Conservation (phyloP, 768 basidiomycete species). For the Pleurotus salmoneostramineus region DNA sequence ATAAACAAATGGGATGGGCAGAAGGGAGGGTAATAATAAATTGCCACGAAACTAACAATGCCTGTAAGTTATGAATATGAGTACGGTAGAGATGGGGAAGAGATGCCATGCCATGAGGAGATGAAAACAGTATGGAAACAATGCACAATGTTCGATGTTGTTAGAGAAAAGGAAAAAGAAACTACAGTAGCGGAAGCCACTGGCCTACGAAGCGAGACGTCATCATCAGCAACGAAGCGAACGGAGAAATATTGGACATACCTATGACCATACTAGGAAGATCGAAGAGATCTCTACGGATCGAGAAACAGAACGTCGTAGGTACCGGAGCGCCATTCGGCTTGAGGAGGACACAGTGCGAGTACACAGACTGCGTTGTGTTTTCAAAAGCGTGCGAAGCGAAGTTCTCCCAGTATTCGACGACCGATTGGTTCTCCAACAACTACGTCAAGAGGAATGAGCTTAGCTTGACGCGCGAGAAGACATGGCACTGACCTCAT, state of each 20-base stretch:
- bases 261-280: slow-evolving; percentile 87
- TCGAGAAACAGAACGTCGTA: slow-evolving; percentile 94
- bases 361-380: slow-evolving; percentile 92
- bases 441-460: slow-evolving; percentile 41
- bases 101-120: slow-evolving; percentile 5
- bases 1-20: background rate
- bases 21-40: background rate
- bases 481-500: slow-evolving; percentile 47
- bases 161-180: slow-evolving; percentile 15
- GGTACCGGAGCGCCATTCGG: slow-evolving; percentile 81
- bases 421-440: slow-evolving; percentile 93
- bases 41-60: slow-evolving; percentile 4
- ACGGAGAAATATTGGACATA: slow-evolving; percentile 25
- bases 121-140: slow-evolving; percentile 3
- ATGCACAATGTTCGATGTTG: slow-evolving; percentile 5
- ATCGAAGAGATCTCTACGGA: slow-evolving; percentile 90
- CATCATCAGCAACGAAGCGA: background rate
- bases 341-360: slow-evolving; percentile 86
- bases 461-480: background rate
- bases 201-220: slow-evolving; percentile 48
- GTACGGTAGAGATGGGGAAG: background rate
- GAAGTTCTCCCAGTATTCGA: slow-evolving; percentile 97
- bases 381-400: slow-evolving; percentile 97
- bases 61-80: slow-evolving; percentile 4
- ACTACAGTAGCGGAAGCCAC: slow-evolving; percentile 79